Conservation (phyloP, 306 rosid genomes). For the Hippophae gyantsensis region DNA sequence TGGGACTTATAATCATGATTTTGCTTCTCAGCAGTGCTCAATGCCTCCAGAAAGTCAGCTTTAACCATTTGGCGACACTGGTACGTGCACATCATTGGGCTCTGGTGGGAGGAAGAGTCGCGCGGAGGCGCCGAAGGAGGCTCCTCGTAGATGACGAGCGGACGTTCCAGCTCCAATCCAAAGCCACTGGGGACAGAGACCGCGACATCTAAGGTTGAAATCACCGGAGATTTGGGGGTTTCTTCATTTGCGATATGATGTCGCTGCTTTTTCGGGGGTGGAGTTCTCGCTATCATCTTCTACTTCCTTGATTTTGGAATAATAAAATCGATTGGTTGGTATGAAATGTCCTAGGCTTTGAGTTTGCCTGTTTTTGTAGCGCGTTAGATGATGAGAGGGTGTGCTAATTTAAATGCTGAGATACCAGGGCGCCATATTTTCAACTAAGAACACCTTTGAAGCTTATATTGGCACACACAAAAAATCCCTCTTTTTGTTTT, state of each 20-base stretch:
- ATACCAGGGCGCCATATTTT: no score
- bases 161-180: slow-evolving; percentile 20
- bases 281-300: slow-evolving; percentile 72
- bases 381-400: not conserved
- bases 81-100: slow-evolving; percentile 59
- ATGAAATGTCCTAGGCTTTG: no score
- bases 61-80: slow-evolving; percentile 99
- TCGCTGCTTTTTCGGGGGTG: slow-evolving; percentile 67
- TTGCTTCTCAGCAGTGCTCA: slow-evolving; percentile 69
- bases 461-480: no score
- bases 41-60: slow-evolving; percentile 73
- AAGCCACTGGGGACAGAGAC: slow-evolving; percentile 12
- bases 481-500: no score
- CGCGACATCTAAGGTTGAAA: slow-evolving; percentile 18
- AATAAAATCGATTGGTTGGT: no score
- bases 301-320: not conserved
- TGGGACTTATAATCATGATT: slow-evolving; percentile 53
- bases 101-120: slow-evolving; percentile 25
- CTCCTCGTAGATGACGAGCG: slow-evolving; percentile 74
- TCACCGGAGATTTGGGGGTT: not conserved
- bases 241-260: no score
- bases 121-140: slow-evolving; percentile 26
- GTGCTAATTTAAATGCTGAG: no score
- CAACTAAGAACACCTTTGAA: no score
- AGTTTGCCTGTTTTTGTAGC: no score